phyloP scores from a whole-genome alignment of 2,329 filamentous ascomycete genomes.

The Penicillium sp. region DNA sequence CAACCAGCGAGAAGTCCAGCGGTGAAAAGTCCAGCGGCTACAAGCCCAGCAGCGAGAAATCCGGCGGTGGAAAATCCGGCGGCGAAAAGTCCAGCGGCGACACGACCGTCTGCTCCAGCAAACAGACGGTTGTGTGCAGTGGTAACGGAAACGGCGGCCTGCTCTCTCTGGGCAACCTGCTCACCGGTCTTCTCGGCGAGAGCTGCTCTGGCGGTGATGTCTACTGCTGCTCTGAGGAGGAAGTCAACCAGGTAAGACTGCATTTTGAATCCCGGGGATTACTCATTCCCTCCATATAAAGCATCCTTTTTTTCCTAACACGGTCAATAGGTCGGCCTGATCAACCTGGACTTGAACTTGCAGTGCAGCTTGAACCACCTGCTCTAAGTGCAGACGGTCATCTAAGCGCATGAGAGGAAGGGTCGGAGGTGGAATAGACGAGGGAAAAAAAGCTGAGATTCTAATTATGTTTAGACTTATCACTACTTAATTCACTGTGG shows the following conservation, averaged over 20 bases:
- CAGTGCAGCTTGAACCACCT: conserved; percentile 13
- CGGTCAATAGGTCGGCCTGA: conserved; percentile 4
- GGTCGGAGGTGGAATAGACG: too few relatives aligned
- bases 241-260: conserved; percentile 2
- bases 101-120: not conserved
- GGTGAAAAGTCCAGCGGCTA: too few relatives aligned
- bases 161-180: conserved; percentile 12
- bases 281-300: not conserved
- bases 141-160: conserved; percentile 10
- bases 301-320: conserved; percentile 1
- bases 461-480: too few relatives aligned
- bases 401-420: not conserved
- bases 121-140: conserved; percentile 10
- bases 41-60: not conserved
- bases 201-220: conserved; percentile 11
- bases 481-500: too few relatives aligned
- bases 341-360: conserved; percentile 10
- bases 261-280: too few relatives aligned
- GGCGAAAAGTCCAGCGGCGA: not conserved
- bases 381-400: not conserved
- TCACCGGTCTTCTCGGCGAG: conserved; percentile 9
- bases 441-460: too few relatives aligned
- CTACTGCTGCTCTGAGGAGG: conserved; percentile 11
- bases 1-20: too few relatives aligned
- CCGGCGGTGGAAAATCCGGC: conserved; percentile 2